Evolutionary conservation across 1,284 basidiomycete genomes (phyloP).

Genomic region (Sphaerobolus stellatus): DNA sequence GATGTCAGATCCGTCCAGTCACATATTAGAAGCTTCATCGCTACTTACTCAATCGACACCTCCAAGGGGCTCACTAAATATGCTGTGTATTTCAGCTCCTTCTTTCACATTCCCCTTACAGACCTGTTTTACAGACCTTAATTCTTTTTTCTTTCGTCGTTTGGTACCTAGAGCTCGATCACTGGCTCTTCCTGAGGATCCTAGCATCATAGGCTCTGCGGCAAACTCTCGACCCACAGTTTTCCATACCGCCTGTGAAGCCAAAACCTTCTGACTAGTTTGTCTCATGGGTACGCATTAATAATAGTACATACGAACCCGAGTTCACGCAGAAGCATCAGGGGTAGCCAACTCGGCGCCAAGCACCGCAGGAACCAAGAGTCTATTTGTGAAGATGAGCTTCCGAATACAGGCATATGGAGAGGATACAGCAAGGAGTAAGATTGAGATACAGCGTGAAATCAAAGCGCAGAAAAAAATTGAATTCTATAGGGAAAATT

Average conservation of each 20-base stretch:
- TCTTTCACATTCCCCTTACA: neutral
- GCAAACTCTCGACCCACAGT: conserved; percentile 54
- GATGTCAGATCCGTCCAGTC: conserved; percentile 22
- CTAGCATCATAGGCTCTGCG: conserved; percentile 40
- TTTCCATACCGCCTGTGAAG: conserved; percentile 41
- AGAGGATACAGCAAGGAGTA: too few relatives aligned
- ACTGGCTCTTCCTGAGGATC: conserved; percentile 41
- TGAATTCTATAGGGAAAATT: too few relatives aligned
- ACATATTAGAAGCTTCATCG: conserved; percentile 48
- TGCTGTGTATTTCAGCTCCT: conserved; percentile 14
- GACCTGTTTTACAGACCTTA: conserved; percentile 43
- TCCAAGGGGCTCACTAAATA: conserved; percentile 40
- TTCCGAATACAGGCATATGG: too few relatives aligned
- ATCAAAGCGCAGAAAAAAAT: too few relatives aligned
- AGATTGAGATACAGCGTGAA: too few relatives aligned
- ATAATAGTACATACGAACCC: too few relatives aligned
- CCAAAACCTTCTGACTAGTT: conserved; percentile 46
- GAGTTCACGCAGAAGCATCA: too few relatives aligned
- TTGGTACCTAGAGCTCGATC: conserved; percentile 48
- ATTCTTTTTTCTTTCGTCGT: conserved; percentile 54
- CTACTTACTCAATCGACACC: conserved; percentile 47
- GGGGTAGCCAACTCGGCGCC: too few relatives aligned
- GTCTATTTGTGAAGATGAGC: too few relatives aligned
- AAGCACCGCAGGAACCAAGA: too few relatives aligned
- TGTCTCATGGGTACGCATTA: too few relatives aligned